Evolutionary conservation across 768 basidiomycete species (phyloP).

Genomic region (Russula emetica): DNA sequence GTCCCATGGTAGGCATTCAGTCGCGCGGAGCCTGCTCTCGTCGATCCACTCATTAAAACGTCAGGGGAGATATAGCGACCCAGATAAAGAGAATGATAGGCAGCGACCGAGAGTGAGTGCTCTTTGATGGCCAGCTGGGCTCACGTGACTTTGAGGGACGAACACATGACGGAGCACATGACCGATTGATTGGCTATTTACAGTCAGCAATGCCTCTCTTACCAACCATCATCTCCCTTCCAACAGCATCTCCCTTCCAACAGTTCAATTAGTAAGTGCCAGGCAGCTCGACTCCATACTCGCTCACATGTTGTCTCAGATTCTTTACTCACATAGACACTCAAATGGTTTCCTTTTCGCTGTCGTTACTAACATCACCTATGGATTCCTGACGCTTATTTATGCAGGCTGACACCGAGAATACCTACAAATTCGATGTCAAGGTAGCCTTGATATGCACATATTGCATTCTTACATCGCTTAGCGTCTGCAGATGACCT

Average conservation of each 20-base stretch:
- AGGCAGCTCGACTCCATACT: neutral
- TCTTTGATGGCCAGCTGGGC: neutral
- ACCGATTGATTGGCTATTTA: neutral
- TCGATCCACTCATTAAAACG: conserved; percentile 20
- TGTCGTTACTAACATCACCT: neutral
- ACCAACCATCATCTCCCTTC: conserved; percentile 1
- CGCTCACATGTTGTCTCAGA: conserved; percentile 1
- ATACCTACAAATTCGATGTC: conserved; percentile 74
- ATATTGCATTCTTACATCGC: neutral
- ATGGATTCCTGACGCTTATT: conserved; percentile 8
- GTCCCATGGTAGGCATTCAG: conserved; percentile 26
- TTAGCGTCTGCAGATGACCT: conserved; percentile 64
- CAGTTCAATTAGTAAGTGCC: neutral
- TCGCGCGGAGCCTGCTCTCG: conserved; percentile 18
- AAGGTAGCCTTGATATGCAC: conserved; percentile 51
- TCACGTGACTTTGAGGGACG: conserved; percentile 3
- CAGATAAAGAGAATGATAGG: neutral
- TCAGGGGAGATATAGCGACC: conserved; percentile 9
- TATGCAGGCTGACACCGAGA: conserved; percentile 33
- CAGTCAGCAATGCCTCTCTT: neutral
- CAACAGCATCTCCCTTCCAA: neutral
- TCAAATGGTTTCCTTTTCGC: conserved; percentile 11
- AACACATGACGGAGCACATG: neutral
- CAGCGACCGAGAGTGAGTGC: neutral
- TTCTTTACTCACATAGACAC: neutral